Conservation (phyloP, 345 rosid species). For the Brassica cretica region DNA sequence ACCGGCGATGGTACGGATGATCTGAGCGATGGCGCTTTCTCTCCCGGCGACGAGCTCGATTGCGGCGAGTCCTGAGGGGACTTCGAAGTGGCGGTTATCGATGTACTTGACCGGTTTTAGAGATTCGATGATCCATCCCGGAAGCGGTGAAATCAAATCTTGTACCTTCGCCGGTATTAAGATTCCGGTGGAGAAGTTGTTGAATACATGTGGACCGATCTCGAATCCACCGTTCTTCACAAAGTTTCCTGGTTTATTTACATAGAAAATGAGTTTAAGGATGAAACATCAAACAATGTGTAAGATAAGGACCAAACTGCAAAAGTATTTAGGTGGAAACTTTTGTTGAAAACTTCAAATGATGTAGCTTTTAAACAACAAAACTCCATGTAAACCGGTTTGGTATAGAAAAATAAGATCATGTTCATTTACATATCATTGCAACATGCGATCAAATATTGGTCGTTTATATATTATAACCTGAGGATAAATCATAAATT, state of each 20-base stretch:
- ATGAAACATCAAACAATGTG: background rate
- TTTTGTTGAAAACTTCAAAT: background rate
- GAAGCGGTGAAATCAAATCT: slow-evolving; percentile 69
- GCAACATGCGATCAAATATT: too few species aligned
- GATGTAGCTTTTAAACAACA: background rate
- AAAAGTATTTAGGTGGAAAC: background rate
- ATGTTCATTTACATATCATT: too few species aligned
- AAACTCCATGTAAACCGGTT: background rate
- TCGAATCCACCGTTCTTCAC: slow-evolving; percentile 85
- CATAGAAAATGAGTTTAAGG: background rate
- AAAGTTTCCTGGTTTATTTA: slow-evolving; percentile 42
- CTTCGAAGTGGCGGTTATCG: slow-evolving; percentile 64
- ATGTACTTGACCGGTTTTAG: slow-evolving; percentile 77
- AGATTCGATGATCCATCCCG: slow-evolving; percentile 89
- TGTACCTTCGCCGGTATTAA: slow-evolving; percentile 59
- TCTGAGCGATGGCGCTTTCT: slow-evolving; percentile 82
- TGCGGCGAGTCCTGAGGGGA: slow-evolving; percentile 61
- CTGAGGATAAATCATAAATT: too few species aligned
- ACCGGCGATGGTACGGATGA: slow-evolving; percentile 56
- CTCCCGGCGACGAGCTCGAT: slow-evolving; percentile 75
- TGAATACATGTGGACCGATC: slow-evolving; percentile 74
- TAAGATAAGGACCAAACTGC: background rate
- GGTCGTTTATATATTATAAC: too few species aligned
- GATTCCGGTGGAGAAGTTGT: slow-evolving; percentile 77
- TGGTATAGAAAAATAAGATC: background rate